Evolutionary conservation across 345 rosid species (phyloP).

Genomic region (Moringa oleifera): DNA sequence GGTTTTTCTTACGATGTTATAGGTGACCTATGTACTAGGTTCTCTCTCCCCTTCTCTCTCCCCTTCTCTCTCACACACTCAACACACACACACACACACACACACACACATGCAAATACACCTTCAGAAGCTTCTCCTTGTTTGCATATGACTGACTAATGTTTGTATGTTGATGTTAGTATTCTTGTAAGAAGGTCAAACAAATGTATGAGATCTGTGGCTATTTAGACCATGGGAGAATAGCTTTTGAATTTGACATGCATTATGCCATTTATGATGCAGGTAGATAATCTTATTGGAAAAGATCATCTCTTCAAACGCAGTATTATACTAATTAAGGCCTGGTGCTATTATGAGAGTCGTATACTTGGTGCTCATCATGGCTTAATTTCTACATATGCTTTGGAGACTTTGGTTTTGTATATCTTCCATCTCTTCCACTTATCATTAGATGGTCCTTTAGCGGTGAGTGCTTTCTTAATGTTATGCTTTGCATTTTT

Average conservation of each 20-base stretch:
- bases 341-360: constrained; percentile 94
- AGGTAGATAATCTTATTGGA: constrained; percentile 66
- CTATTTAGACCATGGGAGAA: not conserved
- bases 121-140: too few relatives aligned
- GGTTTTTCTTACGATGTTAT: too few relatives aligned
- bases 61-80: not conserved
- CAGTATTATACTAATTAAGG: constrained; percentile 76
- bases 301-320: constrained; percentile 81
- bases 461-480: constrained; percentile 54
- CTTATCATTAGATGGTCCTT: constrained; percentile 64
- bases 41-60: not conserved
- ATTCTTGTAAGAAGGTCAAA: not conserved
- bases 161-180: not conserved
- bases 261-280: constrained; percentile 16
- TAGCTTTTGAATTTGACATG: constrained; percentile 17
- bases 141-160: too few relatives aligned
- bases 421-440: constrained; percentile 79
- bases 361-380: constrained; percentile 91
- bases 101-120: too few relatives aligned
- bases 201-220: not conserved
- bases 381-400: constrained; percentile 86
- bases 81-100: too few relatives aligned
- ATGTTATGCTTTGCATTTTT: not conserved
- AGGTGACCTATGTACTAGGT: too few relatives aligned
- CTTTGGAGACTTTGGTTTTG: constrained; percentile 80